Evolutionary conservation across 495 filamentous ascomycete genomes (phyloP), one percentile per base, ranked within the genome.

Genomic region (Talaromyces thailandensis): DNA sequence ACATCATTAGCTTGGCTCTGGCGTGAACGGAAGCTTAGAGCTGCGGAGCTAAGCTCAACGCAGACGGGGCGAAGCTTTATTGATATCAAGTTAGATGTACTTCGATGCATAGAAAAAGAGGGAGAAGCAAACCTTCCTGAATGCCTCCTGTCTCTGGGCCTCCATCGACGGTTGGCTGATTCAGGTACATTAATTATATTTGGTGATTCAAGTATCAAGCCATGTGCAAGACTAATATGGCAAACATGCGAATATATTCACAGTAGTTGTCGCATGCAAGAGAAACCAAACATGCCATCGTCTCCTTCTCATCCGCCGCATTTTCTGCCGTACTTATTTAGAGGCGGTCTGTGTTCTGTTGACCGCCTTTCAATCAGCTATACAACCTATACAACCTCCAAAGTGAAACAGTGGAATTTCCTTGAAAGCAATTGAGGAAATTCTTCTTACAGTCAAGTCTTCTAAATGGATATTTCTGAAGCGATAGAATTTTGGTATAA

Each of bases 41-140:
- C 84, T 43, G 86, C 72, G 64, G 91, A 83, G 72, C 86, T 91
- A 61, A 96, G 82, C 52, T 87, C 80, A 57, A 98, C 86, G 68
- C 93, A 98, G 62, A 81, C 78, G 64, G 84, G 80, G 65, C 89
- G 91, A 55, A 96, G 82, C 88, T 90, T 55, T 43, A 64, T 62
- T 60, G 58, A 25, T 29, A 52, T 58, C 16, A 31, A 51, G 40
- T 63, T 48, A 65, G 53, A 52, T 26, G 26, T 24, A 35, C 24
- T 23, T 53, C 25, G 12, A 62, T 57, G 14, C 26, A n/a, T 26
- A 18, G 16, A 58, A 26, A 21, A 28, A 48, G 26, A 9, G 24
- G 37, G 12, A 51, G 31, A 25, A 52, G 51, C 64, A 65, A 70
- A 77, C 77, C 72, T 71, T 69, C 45, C 66, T 70, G 63, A 80